These are phyloP conservation scores for Triadica sebifera DNA, from an alignment of 345 rosid species.

Conservation along the genomic window DNA sequence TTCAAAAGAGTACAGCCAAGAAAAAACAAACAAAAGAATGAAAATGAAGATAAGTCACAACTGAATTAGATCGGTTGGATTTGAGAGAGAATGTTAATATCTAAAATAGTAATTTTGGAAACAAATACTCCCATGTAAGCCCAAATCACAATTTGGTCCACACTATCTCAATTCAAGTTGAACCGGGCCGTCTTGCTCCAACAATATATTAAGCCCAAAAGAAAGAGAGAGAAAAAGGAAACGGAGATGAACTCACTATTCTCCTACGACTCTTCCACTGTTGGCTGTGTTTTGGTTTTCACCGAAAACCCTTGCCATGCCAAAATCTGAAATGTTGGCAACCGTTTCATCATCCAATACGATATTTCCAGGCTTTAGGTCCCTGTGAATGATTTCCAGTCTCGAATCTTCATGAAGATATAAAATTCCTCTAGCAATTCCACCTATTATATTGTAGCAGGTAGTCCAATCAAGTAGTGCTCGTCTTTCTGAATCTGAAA, in stretches of 20 bases:
- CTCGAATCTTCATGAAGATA: slow-evolving; percentile 55
- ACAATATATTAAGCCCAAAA: too few species aligned
- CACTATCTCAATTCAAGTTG: too few species aligned
- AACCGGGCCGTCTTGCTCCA: too few species aligned
- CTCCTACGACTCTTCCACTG: slow-evolving; percentile 28
- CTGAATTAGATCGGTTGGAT: too few species aligned
- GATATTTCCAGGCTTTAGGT: slow-evolving; percentile 43
- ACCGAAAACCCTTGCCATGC: slow-evolving; percentile 39
- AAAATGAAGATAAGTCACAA: too few species aligned
- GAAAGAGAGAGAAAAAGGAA: too few species aligned
- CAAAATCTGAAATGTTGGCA: slow-evolving; percentile 49
- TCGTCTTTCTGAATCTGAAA: background rate
- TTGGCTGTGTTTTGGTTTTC: slow-evolving; percentile 23
- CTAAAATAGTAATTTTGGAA: too few species aligned
- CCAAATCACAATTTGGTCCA: too few species aligned
- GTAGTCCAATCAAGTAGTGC: slow-evolving; percentile 1
- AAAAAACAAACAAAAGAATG: too few species aligned
- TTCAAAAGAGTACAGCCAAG: too few species aligned
- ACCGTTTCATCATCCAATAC: slow-evolving; percentile 40
- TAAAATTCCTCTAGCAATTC: slow-evolving; percentile 42
- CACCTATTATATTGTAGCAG: slow-evolving; percentile 30
- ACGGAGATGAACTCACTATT: slow-evolving; percentile 31
- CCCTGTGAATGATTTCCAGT: background rate
- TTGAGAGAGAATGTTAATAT: too few species aligned
- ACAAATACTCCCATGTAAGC: too few species aligned